Percentiles rank a stretch among this genome's conserved stretches.
These are phyloP conservation scores for Alternaria sp. DNA, from an alignment of 2,329 filamentous ascomycete genomes.

Conservation along the genomic window DNA sequence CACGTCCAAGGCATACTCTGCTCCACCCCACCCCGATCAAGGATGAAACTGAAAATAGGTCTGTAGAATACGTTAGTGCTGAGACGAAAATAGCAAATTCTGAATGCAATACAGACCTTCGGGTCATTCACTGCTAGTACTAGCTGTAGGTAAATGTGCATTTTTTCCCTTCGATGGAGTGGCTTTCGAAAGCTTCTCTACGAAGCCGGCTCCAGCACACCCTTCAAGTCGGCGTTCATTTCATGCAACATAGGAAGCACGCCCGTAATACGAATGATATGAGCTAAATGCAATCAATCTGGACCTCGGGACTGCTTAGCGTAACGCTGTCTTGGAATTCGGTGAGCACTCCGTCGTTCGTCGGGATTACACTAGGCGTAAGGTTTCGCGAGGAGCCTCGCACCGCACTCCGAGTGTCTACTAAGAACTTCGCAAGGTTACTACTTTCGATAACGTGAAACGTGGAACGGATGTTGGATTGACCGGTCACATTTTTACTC, in stretches of 20 bases:
- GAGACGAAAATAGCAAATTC: background rate
- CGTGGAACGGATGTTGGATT: background rate
- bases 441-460: background rate
- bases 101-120: background rate
- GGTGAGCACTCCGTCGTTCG: background rate
- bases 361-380: background rate
- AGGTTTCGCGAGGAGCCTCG: background rate
- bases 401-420: background rate
- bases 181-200: background rate
- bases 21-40: background rate
- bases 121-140: background rate
- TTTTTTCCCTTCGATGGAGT: background rate
- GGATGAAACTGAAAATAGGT: background rate
- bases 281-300: background rate
- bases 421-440: background rate
- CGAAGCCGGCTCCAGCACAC: background rate
- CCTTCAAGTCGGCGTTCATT: background rate
- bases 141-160: background rate
- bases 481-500: background rate
- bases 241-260: background rate
- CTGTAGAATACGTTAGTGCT: background rate
- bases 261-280: background rate
- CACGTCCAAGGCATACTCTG: background rate
- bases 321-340: background rate
- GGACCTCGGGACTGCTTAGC: background rate